Base-by-base conservation (phyloP, 306 rosid genomes). In the Lablab purpureus region DNA sequence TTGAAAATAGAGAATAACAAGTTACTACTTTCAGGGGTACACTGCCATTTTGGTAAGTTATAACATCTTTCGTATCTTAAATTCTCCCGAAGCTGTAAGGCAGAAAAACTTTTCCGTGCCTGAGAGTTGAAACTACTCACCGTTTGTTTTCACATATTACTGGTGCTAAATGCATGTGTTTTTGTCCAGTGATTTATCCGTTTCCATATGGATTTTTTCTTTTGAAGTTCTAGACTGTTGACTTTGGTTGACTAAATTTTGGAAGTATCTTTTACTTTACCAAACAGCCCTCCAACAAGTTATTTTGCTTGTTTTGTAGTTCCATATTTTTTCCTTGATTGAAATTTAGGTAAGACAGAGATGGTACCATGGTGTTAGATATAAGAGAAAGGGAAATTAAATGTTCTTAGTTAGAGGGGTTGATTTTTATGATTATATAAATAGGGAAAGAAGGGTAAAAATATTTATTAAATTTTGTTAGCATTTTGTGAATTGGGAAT, bases 181-280 rank as follows among this genome's bases (percentile, higher is more conserved):
- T 71, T 64, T 63, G 34, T 72, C 74, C 40, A 14, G 19, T 63
- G 67, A 49, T 65, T 40, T 50, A 52, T 73, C 36, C 59, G 19
- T 60, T 60, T 60, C 67, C 41, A 60, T 60, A 10, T 17, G 23
- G 10, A 27, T n/a, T 59, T 40, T 59, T 40, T 9, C 2, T 43
- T 47, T 27, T 49, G 14, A 28, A n/a, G 11, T 30, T 71, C 18
- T 47, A 47, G 64, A 17, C 4, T 47, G 28, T 23, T 56, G 23
- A 43, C 41, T 5, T 59, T 69, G 51, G 51, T 10, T 41, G 40
- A 56, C 76, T 56, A 56, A 56, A 30, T 58, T 55, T 22, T 68
- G 67, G 37, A 68, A 41, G 15, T 56, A 41, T 59, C 13, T 28
- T 55, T 43, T 51, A 19, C 45, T 18, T 45, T 68, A 12, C 71